Base-by-base conservation (phyloP, 148 eudicot species). In the Vaccinium myrtillus region DNA sequence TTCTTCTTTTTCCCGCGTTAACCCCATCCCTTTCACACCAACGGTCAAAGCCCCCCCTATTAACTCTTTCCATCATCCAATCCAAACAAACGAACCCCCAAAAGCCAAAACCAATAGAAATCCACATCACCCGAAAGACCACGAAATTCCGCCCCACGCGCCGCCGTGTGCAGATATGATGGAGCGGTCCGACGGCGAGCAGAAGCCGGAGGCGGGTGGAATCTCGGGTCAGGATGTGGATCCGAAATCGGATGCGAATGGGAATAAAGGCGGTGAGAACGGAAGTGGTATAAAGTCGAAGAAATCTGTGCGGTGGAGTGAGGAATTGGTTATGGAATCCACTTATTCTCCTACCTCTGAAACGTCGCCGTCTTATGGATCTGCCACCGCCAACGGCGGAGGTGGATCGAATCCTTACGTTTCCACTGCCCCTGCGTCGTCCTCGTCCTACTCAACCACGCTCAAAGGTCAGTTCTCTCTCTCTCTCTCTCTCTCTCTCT, bases 391-490 rank as follows among this genome's bases (percentile, higher is more conserved):
- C 51, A 1, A 61, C 11, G 43, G 6, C 51, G 92, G 86, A 9
- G 63, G 49, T 61, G 85, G 86, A 80, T 86, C 89, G 53, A 77
- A 83, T 83, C 91, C 93, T 46, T 91, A 91, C 75, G 84, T 91
- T 18, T 78, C 94, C 13, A 88, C 78, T 19, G 81, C 90, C 10
- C 39, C 86, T 7, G 18, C 85, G 39, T 61, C 67, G 3, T 61
- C 69, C 69, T 21, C 90, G 87, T 39, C 70, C 51, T 15, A 43
- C 85, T 23, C 92, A 10, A 50, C 86, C 4, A 79, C 92, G 19
- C 63, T 92, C 58, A 92, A 92, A 88, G 88, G 95, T 92, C 4
- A 51, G 19, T 49, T n/a, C n/a, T 32, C 58, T 70, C 74, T 56
- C 36, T 71, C 65, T 83, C 27, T 54, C 23, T 43, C 63, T 82